These are phyloP conservation scores for Wickerhamomyces sp. DNA, from an alignment of 1,139 yeast genomes.

Conservation along the genomic window DNA sequence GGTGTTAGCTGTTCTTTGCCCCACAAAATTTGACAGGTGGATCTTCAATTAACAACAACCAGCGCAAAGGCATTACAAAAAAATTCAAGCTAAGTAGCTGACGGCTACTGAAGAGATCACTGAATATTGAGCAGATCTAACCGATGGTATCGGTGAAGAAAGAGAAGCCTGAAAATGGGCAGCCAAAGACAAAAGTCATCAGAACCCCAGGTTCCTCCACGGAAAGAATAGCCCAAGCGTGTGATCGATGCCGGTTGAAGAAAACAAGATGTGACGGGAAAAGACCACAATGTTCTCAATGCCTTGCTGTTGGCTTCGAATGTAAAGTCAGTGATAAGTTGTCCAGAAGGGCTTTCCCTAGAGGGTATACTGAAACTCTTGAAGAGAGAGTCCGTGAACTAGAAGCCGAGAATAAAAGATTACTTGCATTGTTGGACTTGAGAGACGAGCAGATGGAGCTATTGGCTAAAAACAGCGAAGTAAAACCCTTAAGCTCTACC, in stretches of 20 bases:
- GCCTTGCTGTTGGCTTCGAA: constrained; percentile 59
- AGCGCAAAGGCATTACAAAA: no score
- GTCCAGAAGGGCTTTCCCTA: constrained; percentile 68
- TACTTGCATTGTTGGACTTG: constrained; percentile 27
- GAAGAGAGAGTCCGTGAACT: constrained; percentile 57
- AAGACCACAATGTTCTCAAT: constrained; percentile 61
- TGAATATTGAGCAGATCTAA: background rate
- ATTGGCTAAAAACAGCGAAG: constrained; percentile 11
- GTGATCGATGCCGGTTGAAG: constrained; percentile 73
- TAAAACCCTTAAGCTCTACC: constrained; percentile 26
- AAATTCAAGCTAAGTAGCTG: background rate
- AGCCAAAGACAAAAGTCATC: constrained; percentile 17
- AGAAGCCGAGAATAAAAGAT: constrained; percentile 48
- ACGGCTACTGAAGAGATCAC: background rate
- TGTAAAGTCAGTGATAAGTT: constrained; percentile 69
- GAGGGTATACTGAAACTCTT: constrained; percentile 71
- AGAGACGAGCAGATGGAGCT: constrained; percentile 27
- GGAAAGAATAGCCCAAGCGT: constrained; percentile 63
- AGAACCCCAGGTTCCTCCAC: constrained; percentile 26
- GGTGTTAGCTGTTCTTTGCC: background rate
- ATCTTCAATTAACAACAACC: background rate
- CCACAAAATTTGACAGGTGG: background rate
- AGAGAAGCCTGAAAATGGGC: background rate
- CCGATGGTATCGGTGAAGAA: constrained; percentile 1
- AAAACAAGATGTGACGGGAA: constrained; percentile 75